Conservation (phyloP, 78 protist genomes). For the Trichosphaerium sp. region DNA sequence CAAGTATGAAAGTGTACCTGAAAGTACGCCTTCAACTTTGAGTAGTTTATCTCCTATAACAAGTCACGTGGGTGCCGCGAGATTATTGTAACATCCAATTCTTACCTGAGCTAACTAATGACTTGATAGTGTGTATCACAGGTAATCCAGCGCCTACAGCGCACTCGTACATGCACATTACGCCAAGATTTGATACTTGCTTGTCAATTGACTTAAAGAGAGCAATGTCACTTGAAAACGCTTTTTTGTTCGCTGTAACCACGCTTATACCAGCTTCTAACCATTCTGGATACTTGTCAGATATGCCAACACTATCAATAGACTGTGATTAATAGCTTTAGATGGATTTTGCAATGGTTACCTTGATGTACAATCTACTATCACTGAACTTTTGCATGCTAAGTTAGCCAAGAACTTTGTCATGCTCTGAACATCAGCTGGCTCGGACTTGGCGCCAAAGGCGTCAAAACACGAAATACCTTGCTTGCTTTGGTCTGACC, state of each 20-base stretch:
- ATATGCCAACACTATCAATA: constrained; percentile 15
- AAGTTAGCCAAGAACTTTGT: neutral
- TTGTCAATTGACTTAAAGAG: constrained; percentile 3
- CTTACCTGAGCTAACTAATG: constrained; percentile 15
- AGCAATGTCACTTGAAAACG: constrained; percentile 4
- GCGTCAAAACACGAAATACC: neutral
- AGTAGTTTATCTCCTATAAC: constrained; percentile 41
- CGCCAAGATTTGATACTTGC: neutral
- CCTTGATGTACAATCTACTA: constrained; percentile 46
- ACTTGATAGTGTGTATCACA: constrained; percentile 13
- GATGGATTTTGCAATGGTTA: too few species aligned
- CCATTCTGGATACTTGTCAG: constrained; percentile 27
- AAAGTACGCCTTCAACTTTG: constrained; percentile 39
- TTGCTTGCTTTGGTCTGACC: neutral
- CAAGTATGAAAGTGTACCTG: constrained; percentile 59
- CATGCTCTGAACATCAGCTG: neutral
- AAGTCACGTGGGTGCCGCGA: too few species aligned
- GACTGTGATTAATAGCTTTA: too few species aligned
- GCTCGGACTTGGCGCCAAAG: neutral
- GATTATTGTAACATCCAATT: too few species aligned
- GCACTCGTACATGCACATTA: constrained; percentile 21
- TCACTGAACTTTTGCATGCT: constrained; percentile 5
- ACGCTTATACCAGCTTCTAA: constrained; percentile 24
- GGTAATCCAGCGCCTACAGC: constrained; percentile 67
- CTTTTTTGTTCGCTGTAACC: constrained; percentile 60